Conservation (phyloP, 495 filamentous ascomycete genomes). For the Sphaerosporella brunnea region DNA sequence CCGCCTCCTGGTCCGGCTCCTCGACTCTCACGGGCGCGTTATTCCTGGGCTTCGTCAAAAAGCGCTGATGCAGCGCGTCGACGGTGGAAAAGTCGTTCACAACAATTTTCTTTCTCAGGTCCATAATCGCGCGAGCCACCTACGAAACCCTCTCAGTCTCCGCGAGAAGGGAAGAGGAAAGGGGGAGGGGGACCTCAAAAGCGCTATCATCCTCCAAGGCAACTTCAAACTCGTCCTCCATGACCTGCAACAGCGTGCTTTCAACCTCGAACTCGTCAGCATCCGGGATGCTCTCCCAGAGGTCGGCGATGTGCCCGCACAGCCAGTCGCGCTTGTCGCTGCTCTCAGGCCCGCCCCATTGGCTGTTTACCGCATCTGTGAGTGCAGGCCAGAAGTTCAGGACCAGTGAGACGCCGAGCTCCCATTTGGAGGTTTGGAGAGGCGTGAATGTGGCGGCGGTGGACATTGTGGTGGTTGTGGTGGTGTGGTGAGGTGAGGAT, state of each 20-base stretch:
- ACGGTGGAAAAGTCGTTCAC: slow-evolving; percentile 51
- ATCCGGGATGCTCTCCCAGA: slow-evolving; percentile 51
- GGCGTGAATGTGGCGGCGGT: slow-evolving; percentile 3
- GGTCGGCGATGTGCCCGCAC: slow-evolving; percentile 69
- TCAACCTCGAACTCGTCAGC: slow-evolving; percentile 74
- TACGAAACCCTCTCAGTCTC: neutral
- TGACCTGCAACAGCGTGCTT: slow-evolving; percentile 62
- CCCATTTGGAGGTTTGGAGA: slow-evolving; percentile 37
- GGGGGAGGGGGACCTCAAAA: slow-evolving; percentile 30
- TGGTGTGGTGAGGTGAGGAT: slow-evolving; percentile 1
- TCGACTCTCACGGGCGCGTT: slow-evolving; percentile 34
- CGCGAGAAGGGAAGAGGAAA: neutral
- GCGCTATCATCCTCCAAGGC: slow-evolving; percentile 78
- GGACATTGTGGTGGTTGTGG: neutral
- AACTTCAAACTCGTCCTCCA: slow-evolving; percentile 90
- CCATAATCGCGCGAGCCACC: slow-evolving; percentile 55
- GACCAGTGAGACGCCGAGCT: slow-evolving; percentile 60
- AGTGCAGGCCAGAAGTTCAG: slow-evolving; percentile 75
- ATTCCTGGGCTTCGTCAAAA: slow-evolving; percentile 39
- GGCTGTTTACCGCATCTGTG: slow-evolving; percentile 64
- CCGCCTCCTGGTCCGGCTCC: slow-evolving; percentile 34
- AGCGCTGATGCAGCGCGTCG: slow-evolving; percentile 47
- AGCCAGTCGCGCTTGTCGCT: slow-evolving; percentile 91
- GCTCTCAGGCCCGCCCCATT: slow-evolving; percentile 76
- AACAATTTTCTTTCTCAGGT: slow-evolving; percentile 40